A percentile compares a stretch with the other conserved stretches of the same genome.
Conservation (phyloP, 148 eudicot genomes). For the Amaranthus palmeri region DNA sequence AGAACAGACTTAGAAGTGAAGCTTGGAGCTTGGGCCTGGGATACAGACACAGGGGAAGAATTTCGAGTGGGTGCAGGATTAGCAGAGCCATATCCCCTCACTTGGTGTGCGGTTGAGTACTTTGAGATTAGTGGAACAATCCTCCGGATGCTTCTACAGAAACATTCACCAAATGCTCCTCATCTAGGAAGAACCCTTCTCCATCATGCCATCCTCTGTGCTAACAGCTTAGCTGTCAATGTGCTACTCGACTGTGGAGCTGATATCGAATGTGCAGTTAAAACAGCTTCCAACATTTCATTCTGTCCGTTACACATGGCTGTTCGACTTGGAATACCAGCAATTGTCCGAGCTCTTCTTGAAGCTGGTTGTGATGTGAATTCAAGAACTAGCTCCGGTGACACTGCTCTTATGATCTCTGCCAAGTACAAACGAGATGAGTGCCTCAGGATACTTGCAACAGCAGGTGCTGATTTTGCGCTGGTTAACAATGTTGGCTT, state of each 20-base stretch:
- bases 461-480: constrained; percentile 81
- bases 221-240: constrained; percentile 44
- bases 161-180: constrained; percentile 30
- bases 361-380: constrained; percentile 64
- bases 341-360: constrained; percentile 44
- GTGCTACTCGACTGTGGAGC: constrained; percentile 52
- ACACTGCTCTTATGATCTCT: constrained; percentile 66
- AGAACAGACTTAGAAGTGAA: constrained; percentile 49
- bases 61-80: constrained; percentile 87
- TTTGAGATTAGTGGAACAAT: constrained; percentile 74
- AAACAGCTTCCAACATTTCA: constrained; percentile 30
- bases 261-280: constrained; percentile 43
- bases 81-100: constrained; percentile 75
- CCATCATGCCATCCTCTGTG: constrained; percentile 88
- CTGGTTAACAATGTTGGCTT: constrained; percentile 45
- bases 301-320: constrained; percentile 78
- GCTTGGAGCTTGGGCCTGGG: constrained; percentile 99
- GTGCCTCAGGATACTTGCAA: constrained; percentile 49
- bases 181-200: constrained; percentile 78
- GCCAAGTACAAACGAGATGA: constrained; percentile 51
- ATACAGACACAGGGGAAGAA: constrained; percentile 72
- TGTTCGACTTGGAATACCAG: constrained; percentile 54
- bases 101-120: constrained; percentile 93
- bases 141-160: constrained; percentile 56
- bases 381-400: constrained; percentile 54